Percentiles rank a stretch among this genome's conserved stretches.
These are phyloP conservation scores for Chloris gayana DNA, from an alignment of 176 grass and related monocot species.

Conservation along the genomic window DNA sequence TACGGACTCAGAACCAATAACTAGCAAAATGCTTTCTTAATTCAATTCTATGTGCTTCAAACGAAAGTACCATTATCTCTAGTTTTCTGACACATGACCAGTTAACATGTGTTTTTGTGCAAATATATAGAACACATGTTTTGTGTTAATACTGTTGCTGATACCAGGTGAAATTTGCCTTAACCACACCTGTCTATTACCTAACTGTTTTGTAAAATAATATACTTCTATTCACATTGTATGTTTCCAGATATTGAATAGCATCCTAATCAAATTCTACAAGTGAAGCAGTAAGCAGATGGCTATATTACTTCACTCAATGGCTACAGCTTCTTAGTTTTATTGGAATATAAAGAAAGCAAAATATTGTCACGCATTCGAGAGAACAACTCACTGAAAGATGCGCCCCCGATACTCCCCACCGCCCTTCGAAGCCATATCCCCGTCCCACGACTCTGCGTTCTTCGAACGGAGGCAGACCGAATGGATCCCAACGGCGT, in stretches of 20 bases:
- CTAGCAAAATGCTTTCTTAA: background rate
- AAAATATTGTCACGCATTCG: background rate
- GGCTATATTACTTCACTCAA: conserved; percentile 8
- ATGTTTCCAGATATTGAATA: background rate
- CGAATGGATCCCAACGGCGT: conserved; percentile 90
- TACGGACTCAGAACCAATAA: background rate
- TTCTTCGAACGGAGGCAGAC: conserved; percentile 79
- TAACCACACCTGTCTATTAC: background rate
- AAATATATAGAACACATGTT: background rate
- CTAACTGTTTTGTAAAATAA: conserved; percentile 9
- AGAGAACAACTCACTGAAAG: conserved; percentile 79
- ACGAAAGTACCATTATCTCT: background rate
- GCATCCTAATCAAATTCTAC: background rate
- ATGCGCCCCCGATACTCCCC: conserved; percentile 74
- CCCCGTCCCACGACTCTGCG: conserved; percentile 15
- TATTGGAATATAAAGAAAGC: background rate
- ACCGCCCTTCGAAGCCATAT: conserved; percentile 16
- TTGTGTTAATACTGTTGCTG: background rate
- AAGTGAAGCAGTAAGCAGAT: conserved; percentile 17
- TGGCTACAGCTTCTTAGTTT: background rate
- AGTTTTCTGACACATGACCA: background rate
- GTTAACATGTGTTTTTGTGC: background rate
- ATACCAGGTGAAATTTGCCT: background rate
- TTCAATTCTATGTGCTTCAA: background rate
- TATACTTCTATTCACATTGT: background rate